Base-by-base conservation (phyloP, 805 yeast genomes). In the Wickerhamomyces chaumierensis region DNA sequence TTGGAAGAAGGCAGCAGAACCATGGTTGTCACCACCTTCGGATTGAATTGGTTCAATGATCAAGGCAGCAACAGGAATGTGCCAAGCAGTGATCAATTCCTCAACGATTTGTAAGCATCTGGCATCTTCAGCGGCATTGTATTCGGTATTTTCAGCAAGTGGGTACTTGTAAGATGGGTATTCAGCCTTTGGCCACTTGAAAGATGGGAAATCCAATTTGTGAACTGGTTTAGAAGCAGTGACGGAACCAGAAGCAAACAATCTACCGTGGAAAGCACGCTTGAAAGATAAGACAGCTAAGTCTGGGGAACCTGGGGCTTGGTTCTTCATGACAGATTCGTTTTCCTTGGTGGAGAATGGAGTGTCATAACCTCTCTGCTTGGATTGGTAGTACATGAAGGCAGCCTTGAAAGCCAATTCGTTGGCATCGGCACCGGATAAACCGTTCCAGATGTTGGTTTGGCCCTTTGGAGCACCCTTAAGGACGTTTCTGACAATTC, bases 101-200 rank as follows among this genome's bases (percentile, higher is more conserved):
- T 86, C 95, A 42, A 87, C 86, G 48, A 75, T 75, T 36, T 65
- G 72, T 47, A 88, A 70, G 60, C 95, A 84, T 55, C 92, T 72
- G 44, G 69, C 75, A 63, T 88, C 97, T 65, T 87, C 96, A 37
- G 67, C 60, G 36, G 66, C 64, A 72, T 88, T 88, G 48, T 64
- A 76, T 36, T 67, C 76, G 33, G 56, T 75, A 57, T 76, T 56
- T 37, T 73, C 69, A 40, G 76, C 88, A 54, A 87, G 71, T 42
- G 97, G 97, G 61, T 86, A 88, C 61, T 78, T 66, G 62, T 85
- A 78, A 37, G 71, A 51, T 47, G 97, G 97, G 68, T 79, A 88
- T 46, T 85, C 86, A 40, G 96, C 96, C 60, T 83, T 87, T 56
- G 97, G 97, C 96, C 96, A 88, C 56, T 84, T 75, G 68, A 88